Conservation (phyloP, 345 rosid species). For the Psidium guajava region DNA sequence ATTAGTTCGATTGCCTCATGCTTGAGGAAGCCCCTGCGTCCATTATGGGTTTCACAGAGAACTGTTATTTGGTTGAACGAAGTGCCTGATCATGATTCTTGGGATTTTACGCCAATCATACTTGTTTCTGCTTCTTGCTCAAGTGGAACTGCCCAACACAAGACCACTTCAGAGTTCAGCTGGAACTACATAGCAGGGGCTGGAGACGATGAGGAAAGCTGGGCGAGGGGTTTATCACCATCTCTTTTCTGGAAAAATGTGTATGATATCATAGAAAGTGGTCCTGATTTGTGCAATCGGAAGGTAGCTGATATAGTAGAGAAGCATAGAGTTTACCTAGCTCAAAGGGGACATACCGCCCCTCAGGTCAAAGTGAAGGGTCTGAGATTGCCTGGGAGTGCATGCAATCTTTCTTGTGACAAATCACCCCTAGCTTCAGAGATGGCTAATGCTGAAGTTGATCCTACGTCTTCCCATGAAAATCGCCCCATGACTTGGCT, state of each 20-base stretch:
- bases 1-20: conserved; percentile 45
- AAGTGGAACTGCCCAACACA: conserved; percentile 24
- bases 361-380: conserved; percentile 50
- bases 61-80: conserved; percentile 84
- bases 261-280: conserved; percentile 52
- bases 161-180: conserved; percentile 61
- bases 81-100: conserved; percentile 80
- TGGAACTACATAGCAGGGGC: conserved; percentile 96
- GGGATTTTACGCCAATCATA: conserved; percentile 85
- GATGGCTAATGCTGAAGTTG: conserved; percentile 5
- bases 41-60: conserved; percentile 84
- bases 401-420: not conserved
- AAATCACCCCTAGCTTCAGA: conserved; percentile 7
- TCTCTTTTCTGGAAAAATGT: conserved; percentile 67
- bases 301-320: conserved; percentile 88
- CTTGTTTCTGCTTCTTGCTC: conserved; percentile 73
- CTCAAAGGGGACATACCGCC: conserved; percentile 64
- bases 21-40: conserved; percentile 67
- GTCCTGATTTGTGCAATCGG: conserved; percentile 71
- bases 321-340: conserved; percentile 62
- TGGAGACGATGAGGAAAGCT: conserved; percentile 97
- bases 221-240: conserved; percentile 89
- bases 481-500: conserved; percentile 42
- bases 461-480: conserved; percentile 14
- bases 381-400: conserved; percentile 9